Conservation (phyloP, 805 yeast genomes). For the Yarrowia yakushimensis region DNA sequence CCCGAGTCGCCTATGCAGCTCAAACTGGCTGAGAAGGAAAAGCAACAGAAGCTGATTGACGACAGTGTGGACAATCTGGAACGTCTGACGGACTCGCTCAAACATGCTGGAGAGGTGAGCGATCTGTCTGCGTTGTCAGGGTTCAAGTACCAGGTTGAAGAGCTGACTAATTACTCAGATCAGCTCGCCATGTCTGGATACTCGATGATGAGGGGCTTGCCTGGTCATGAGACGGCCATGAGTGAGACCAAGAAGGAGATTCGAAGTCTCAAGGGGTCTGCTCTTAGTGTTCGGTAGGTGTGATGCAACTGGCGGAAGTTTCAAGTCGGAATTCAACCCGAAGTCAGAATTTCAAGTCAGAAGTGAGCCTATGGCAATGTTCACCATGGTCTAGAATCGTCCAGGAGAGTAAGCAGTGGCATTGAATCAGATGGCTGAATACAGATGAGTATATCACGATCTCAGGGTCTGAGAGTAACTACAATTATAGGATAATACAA, state of each 20-base stretch:
- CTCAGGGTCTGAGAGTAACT: too few relatives aligned
- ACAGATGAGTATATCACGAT: too few relatives aligned
- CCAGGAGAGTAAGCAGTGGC: too few relatives aligned
- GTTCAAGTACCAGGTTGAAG: slow-evolving; percentile 22
- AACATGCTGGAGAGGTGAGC: neutral
- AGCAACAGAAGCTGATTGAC: neutral
- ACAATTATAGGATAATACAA: too few relatives aligned
- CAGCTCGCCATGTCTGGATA: slow-evolving; percentile 18
- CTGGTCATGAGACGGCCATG: slow-evolving; percentile 16
- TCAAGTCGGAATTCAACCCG: too few relatives aligned
- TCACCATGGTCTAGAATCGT: too few relatives aligned
- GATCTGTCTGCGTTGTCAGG: neutral
- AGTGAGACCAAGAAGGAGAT: slow-evolving; percentile 22
- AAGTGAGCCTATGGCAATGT: too few relatives aligned
- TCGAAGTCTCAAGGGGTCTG: slow-evolving; percentile 9
- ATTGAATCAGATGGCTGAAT: too few relatives aligned
- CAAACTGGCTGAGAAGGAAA: slow-evolving; percentile 16
- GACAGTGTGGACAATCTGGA: slow-evolving; percentile 11
- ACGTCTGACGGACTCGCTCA: neutral
- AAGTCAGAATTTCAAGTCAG: too few relatives aligned
- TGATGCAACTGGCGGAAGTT: too few relatives aligned
- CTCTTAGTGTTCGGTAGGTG: neutral
- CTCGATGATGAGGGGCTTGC: slow-evolving; percentile 11
- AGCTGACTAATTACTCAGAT: slow-evolving; percentile 14
- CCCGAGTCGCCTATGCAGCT: slow-evolving; percentile 12